These are phyloP conservation scores for Rhizopus stolonifer DNA, from an alignment of 371 early-diverging fungal species.

Conservation along the genomic window DNA sequence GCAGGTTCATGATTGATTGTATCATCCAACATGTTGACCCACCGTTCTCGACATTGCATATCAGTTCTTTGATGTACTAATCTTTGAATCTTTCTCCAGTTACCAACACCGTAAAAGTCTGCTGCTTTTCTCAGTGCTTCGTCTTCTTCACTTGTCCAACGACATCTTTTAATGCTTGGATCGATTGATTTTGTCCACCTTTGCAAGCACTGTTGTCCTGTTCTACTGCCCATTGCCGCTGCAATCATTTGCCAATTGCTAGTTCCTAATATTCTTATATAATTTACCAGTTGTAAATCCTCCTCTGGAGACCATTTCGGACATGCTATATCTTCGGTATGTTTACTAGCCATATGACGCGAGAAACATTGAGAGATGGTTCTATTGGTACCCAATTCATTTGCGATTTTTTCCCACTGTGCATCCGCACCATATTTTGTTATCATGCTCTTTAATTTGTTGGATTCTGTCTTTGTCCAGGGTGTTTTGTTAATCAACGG, in stretches of 20 bases:
- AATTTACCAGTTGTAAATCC: slow-evolving; percentile 55
- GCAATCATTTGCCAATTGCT: slow-evolving; percentile 74
- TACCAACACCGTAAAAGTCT: slow-evolving; percentile 63
- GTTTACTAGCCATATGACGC: slow-evolving; percentile 46
- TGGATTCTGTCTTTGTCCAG: slow-evolving; percentile 64
- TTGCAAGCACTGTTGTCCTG: slow-evolving; percentile 81
- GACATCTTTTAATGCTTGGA: slow-evolving; percentile 72
- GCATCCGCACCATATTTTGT: slow-evolving; percentile 38
- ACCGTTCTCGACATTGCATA: slow-evolving; percentile 88
- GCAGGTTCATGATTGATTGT: slow-evolving; percentile 55
- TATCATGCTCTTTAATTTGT: slow-evolving; percentile 47
- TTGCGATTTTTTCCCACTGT: slow-evolving; percentile 67
- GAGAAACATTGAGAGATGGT: slow-evolving; percentile 82
- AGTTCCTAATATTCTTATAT: slow-evolving; percentile 61
- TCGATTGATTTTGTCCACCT: slow-evolving; percentile 78
- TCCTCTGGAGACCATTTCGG: slow-evolving; percentile 66
- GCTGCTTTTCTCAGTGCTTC: slow-evolving; percentile 65
- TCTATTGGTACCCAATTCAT: slow-evolving; percentile 62
- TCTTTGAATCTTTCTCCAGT: slow-evolving; percentile 75
- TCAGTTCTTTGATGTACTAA: slow-evolving; percentile 80
- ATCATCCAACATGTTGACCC: slow-evolving; percentile 71
- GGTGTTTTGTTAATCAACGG: slow-evolving; percentile 74
- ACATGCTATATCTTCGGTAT: slow-evolving; percentile 16
- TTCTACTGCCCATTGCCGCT: slow-evolving; percentile 63
- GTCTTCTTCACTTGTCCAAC: slow-evolving; percentile 81